Conservation (phyloP, 371 early-diverging fungal species). For the Sporodiniella umbellata region DNA sequence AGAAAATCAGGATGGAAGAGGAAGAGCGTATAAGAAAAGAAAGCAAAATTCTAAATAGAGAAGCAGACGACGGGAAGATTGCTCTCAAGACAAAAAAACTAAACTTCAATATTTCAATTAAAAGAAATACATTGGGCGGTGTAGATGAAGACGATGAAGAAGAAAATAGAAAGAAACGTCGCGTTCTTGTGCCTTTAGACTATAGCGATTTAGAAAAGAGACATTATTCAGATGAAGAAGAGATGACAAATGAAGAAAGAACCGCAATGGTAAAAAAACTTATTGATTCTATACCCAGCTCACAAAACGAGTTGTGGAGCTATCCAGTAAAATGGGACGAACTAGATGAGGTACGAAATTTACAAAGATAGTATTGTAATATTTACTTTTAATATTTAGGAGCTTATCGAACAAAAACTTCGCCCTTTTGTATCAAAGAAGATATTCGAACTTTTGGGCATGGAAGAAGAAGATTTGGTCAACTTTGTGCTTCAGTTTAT, state of each 20-base stretch:
- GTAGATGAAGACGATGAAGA: conserved; percentile 61
- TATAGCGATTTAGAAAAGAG: conserved; percentile 40
- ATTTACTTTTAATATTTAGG: conserved; percentile 16
- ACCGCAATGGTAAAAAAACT: conserved; percentile 58
- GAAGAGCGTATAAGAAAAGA: conserved; percentile 29
- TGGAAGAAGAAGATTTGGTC: conserved; percentile 69
- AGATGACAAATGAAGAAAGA: conserved; percentile 57
- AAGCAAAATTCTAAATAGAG: conserved; percentile 25
- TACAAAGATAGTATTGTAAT: background rate
- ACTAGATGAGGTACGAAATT: conserved; percentile 57
- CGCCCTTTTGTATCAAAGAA: conserved; percentile 75
- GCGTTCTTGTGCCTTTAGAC: conserved; percentile 59
- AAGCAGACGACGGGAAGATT: conserved; percentile 32
- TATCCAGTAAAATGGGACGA: conserved; percentile 80
- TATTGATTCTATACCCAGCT: conserved; percentile 75
- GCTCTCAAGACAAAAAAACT: conserved; percentile 45
- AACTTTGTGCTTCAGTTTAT: conserved; percentile 70
- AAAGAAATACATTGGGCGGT: conserved; percentile 43
- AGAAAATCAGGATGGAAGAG: conserved; percentile 29
- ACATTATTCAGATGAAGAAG: conserved; percentile 10
- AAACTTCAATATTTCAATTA: conserved; percentile 45
- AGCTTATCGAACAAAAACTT: conserved; percentile 62
- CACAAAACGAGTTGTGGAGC: conserved; percentile 68
- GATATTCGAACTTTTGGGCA: conserved; percentile 71
- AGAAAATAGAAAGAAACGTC: conserved; percentile 50